These are phyloP conservation scores for Hanseniaspora occidentalis DNA, from an alignment of 805 yeast genomes.

Conservation along the genomic window DNA sequence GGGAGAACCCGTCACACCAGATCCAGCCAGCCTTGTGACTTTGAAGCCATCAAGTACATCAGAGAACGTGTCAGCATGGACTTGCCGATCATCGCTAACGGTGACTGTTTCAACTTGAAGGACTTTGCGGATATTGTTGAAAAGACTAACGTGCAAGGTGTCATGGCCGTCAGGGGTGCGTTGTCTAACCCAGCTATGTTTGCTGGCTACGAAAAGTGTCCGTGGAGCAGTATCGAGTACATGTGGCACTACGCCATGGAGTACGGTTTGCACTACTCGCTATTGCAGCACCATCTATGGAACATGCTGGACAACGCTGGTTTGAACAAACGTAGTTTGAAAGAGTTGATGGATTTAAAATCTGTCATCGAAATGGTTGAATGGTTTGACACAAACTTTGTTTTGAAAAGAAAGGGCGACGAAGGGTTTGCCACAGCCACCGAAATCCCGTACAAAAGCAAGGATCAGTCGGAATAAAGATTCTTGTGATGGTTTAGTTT, in stretches of 20 bases:
- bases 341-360: constrained; percentile 51
- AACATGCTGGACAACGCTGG: constrained; percentile 63
- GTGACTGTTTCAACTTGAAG: constrained; percentile 67
- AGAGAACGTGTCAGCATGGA: constrained; percentile 33
- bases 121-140: constrained; percentile 56
- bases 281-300: constrained; percentile 76
- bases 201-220: constrained; percentile 58
- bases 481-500: no score
- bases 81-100: constrained; percentile 91
- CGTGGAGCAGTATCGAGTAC: constrained; percentile 83
- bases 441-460: constrained; percentile 31
- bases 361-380: constrained; percentile 56
- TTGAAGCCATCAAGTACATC: constrained; percentile 65
- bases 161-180: constrained; percentile 91
- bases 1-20: constrained; percentile 82
- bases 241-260: constrained; percentile 69
- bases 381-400: constrained; percentile 68
- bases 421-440: constrained; percentile 47
- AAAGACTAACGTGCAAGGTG: constrained; percentile 73
- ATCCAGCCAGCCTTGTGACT: constrained; percentile 70
- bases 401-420: constrained; percentile 55
- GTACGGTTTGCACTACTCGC: constrained; percentile 62
- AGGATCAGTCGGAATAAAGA: no score
- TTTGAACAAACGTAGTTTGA: constrained; percentile 34
- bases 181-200: constrained; percentile 81